A percentile compares a stretch with the other conserved stretches of the same genome.
These are phyloP conservation scores for Pichia rugopelliculosa DNA, from an alignment of 805 yeast genomes.

Conservation along the genomic window DNA sequence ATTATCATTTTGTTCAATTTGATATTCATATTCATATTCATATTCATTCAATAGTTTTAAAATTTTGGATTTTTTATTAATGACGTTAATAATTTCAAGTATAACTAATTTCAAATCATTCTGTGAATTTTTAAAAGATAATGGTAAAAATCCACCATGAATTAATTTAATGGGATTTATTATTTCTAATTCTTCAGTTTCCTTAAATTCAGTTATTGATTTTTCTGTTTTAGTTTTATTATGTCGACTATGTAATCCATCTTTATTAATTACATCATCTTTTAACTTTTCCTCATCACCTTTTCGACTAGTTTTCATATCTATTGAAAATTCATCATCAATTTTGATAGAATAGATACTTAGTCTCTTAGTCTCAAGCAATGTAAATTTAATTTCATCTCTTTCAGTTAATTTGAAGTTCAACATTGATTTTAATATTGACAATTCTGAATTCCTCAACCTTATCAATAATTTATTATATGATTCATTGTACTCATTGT, in stretches of 20 bases:
- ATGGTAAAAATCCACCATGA: conserved; percentile 24
- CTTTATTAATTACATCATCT: not conserved
- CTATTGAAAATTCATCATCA: conserved; percentile 14
- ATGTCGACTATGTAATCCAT: conserved; percentile 4
- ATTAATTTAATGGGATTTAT: conserved; percentile 20
- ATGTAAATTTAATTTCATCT: conserved; percentile 9
- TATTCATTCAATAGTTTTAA: conserved; percentile 2
- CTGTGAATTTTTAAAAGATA: conserved; percentile 17
- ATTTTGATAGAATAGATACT: conserved; percentile 7
- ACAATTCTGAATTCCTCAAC: not conserved
- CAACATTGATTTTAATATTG: not conserved
- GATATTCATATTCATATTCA: too few species aligned
- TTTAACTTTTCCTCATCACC: conserved; percentile 5
- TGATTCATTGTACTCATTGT: conserved; percentile 3
- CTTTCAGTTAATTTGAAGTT: conserved; percentile 11
- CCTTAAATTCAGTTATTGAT: conserved; percentile 1
- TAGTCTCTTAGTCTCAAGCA: conserved; percentile 4
- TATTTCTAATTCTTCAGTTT: not conserved
- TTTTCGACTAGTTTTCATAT: conserved; percentile 7
- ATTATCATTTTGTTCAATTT: too few species aligned
- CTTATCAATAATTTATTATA: not conserved
- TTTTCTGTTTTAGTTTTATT: conserved; percentile 14
- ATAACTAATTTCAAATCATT: conserved; percentile 9
- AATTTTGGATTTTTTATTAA: conserved; percentile 9
- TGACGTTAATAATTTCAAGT: conserved; percentile 10